Evolutionary conservation across 192 early-diverging fungal genomes (phyloP).

Genomic region (Lobosporangium transversale): DNA sequence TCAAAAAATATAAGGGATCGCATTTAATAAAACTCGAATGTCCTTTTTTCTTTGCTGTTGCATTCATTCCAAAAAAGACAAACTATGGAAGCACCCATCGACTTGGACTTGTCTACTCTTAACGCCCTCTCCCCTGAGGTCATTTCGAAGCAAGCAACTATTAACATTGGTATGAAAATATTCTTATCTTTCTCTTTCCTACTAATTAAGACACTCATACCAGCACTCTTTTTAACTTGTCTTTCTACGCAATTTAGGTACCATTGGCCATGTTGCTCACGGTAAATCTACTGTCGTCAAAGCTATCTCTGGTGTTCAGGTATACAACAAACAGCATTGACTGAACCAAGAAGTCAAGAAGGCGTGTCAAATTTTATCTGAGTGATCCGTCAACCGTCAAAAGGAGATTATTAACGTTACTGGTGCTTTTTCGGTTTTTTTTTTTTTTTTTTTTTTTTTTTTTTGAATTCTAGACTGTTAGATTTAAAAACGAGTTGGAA

Average conservation of each 20-base stretch:
- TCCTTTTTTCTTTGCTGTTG: background rate
- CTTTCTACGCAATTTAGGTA: slow-evolving; percentile 76
- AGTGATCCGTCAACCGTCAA: too few relatives aligned
- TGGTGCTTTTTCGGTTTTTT: background rate
- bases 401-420: too few relatives aligned
- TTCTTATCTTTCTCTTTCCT: background rate
- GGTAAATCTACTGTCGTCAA: slow-evolving; percentile 99
- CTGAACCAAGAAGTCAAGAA: too few relatives aligned
- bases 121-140: slow-evolving; percentile 92
- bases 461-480: slow-evolving; percentile 73
- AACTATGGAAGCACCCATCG: slow-evolving; percentile 37
- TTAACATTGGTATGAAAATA: slow-evolving; percentile 89
- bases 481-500: slow-evolving; percentile 98
- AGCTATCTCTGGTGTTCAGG: slow-evolving; percentile 96
- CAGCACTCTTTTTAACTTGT: too few relatives aligned
- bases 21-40: too few relatives aligned
- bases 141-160: slow-evolving; percentile 97
- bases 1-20: too few relatives aligned
- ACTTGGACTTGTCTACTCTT: slow-evolving; percentile 58
- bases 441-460: background rate
- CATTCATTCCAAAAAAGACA: background rate
- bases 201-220: too few relatives aligned
- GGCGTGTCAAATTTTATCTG: too few relatives aligned
- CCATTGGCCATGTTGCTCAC: slow-evolving; percentile 99
- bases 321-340: slow-evolving; percentile 15